Conservation (phyloP, 108 stramenopile genomes). For the Nitzschia sp. region DNA sequence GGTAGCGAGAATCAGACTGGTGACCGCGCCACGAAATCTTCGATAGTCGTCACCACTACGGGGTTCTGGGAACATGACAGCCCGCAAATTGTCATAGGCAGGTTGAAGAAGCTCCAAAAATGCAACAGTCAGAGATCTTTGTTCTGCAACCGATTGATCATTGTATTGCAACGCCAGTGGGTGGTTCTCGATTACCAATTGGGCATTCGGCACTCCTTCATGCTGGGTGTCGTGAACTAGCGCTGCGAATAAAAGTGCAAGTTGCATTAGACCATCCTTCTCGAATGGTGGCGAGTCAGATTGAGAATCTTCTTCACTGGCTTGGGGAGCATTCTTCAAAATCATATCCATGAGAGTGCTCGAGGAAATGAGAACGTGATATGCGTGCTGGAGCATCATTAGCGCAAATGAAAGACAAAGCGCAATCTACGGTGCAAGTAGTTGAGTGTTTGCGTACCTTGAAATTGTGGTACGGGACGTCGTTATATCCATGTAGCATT, state of each 20-base stretch:
- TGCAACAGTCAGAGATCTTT: constrained; percentile 61
- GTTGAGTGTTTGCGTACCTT: constrained; percentile 2
- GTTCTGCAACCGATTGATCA: constrained; percentile 80
- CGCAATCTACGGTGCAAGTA: not conserved
- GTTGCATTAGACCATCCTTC: constrained; percentile 55
- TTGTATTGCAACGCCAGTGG: constrained; percentile 74
- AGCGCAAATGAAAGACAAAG: not conserved
- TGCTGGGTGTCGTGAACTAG: constrained; percentile 81
- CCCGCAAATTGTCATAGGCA: constrained; percentile 44
- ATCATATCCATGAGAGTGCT: constrained; percentile 76
- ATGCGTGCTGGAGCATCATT: constrained; percentile 45
- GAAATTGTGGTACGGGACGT: constrained; percentile 65
- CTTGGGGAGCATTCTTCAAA: constrained; percentile 13
- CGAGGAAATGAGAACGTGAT: constrained; percentile 66
- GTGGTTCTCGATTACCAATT: constrained; percentile 57
- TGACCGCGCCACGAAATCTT: constrained; percentile 58
- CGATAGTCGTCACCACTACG: constrained; percentile 42
- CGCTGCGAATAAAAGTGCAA: constrained; percentile 72
- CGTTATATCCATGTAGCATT: constrained; percentile 44
- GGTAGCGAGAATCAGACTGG: constrained; percentile 52
- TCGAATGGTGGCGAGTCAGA: constrained; percentile 26
- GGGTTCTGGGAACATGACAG: constrained; percentile 43
- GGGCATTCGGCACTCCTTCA: constrained; percentile 58
- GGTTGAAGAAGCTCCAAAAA: constrained; percentile 62
- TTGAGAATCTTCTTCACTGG: not conserved